Evolutionary conservation across 345 rosid species (phyloP).

Genomic region (Clarkia xantiana): DNA sequence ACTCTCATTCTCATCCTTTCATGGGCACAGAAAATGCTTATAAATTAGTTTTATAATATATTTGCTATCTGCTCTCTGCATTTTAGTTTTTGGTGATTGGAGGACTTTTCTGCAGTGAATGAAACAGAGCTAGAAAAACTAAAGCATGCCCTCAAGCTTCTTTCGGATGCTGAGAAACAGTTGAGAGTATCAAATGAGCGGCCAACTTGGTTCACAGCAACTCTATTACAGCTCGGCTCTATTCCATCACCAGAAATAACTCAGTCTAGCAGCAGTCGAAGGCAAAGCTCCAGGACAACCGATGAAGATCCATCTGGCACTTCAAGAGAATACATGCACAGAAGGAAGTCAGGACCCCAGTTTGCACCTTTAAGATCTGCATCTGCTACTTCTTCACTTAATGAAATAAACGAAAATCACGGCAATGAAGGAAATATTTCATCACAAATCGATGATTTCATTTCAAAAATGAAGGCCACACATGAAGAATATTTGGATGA

Average conservation of each 20-base stretch:
- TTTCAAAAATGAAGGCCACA: constrained; percentile 25
- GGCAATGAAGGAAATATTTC: constrained; percentile 25
- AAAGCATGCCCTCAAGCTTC: constrained; percentile 92
- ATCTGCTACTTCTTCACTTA: constrained; percentile 39
- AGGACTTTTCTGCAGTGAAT: constrained; percentile 36
- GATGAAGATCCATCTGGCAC: constrained; percentile 69
- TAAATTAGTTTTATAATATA: too few species aligned
- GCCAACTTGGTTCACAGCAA: constrained; percentile 94
- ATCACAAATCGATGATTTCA: constrained; percentile 23
- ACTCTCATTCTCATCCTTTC: too few species aligned
- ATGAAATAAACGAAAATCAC: constrained; percentile 27
- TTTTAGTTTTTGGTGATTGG: background rate
- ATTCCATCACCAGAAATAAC: constrained; percentile 61
- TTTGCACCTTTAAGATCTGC: constrained; percentile 26
- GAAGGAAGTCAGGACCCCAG: constrained; percentile 40
- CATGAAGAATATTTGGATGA: constrained; percentile 22
- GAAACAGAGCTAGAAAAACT: constrained; percentile 74
- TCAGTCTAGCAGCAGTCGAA: constrained; percentile 64
- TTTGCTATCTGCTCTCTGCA: too few species aligned
- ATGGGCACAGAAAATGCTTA: too few species aligned
- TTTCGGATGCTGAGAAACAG: constrained; percentile 92
- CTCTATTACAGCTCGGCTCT: constrained; percentile 85
- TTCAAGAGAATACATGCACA: constrained; percentile 50
- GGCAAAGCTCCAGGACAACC: constrained; percentile 73
- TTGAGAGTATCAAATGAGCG: constrained; percentile 77